phyloP scores from a whole-genome alignment of 176 grass and related monocot genomes.

The Oryza glaberrima region DNA sequence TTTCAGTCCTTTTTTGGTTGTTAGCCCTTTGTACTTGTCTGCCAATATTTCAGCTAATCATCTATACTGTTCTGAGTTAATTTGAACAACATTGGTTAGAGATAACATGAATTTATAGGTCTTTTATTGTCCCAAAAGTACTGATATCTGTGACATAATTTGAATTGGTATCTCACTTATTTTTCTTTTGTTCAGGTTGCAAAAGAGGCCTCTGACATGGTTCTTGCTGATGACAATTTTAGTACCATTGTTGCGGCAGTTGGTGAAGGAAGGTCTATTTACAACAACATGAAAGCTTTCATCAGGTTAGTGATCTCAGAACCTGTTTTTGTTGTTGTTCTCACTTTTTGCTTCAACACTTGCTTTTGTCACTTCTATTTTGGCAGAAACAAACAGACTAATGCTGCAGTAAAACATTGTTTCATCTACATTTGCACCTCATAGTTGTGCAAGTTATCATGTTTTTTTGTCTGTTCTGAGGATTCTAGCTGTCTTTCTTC shows the following conservation, averaged over 20 bases:
- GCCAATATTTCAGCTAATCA: not conserved
- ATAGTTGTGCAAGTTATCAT: not conserved
- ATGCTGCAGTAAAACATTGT: not conserved
- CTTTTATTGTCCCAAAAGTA: not conserved
- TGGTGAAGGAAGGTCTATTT: slow-evolving; percentile 97
- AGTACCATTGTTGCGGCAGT: slow-evolving; percentile 95
- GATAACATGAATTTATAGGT: not conserved
- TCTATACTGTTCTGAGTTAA: not conserved
- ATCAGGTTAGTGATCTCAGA: slow-evolving; percentile 62
- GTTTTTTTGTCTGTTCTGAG: not conserved
- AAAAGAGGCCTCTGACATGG: slow-evolving; percentile 98
- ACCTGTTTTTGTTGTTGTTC: slow-evolving; percentile 15
- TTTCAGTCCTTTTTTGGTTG: not conserved
- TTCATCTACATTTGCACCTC: not conserved
- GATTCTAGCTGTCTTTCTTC: slow-evolving; percentile 43
- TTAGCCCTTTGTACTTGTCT: not conserved
- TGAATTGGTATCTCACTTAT: not conserved
- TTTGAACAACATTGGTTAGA: not conserved
- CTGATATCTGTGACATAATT: not conserved
- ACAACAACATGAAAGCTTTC: slow-evolving; percentile 99
- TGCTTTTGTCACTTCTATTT: not conserved
- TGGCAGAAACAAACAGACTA: not conserved
- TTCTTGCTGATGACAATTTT: slow-evolving; percentile 97
- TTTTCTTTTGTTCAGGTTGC: slow-evolving; percentile 56
- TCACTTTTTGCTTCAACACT: not conserved